phyloP scores from a whole-genome alignment of 2,329 filamentous ascomycete species.

The Beauveria pseudobassiana region DNA sequence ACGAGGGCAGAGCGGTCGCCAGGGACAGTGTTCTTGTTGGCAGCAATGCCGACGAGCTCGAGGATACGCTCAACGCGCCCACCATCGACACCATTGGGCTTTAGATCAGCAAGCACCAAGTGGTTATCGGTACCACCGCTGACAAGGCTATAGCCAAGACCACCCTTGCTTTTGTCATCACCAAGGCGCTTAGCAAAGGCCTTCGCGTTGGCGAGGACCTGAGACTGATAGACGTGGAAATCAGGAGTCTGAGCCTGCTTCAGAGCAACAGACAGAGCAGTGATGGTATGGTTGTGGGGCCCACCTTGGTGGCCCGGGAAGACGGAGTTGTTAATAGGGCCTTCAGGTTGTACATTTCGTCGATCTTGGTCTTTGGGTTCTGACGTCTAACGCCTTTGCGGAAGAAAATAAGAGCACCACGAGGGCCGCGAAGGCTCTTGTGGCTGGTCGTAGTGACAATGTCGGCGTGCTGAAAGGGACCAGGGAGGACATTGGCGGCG shows the following conservation, averaged over 20 bases:
- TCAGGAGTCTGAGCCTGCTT: slow-evolving; percentile 87
- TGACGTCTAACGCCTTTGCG: slow-evolving; percentile 80
- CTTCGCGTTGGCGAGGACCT: slow-evolving; percentile 86
- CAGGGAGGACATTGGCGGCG: slow-evolving; percentile 82
- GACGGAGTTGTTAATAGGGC: slow-evolving; percentile 89
- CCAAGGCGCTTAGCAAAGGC: slow-evolving; percentile 66
- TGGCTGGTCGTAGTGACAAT: slow-evolving; percentile 97
- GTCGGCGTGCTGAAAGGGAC: slow-evolving; percentile 83
- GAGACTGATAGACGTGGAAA: slow-evolving; percentile 87
- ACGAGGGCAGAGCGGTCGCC: slow-evolving; percentile 91
- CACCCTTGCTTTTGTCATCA: slow-evolving; percentile 63
- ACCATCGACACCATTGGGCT: slow-evolving; percentile 80
- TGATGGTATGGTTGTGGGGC: slow-evolving; percentile 98
- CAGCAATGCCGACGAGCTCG: slow-evolving; percentile 89
- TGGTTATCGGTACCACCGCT: slow-evolving; percentile 96
- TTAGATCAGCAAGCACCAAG: slow-evolving; percentile 86
- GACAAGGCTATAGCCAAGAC: slow-evolving; percentile 80
- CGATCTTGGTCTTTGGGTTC: slow-evolving; percentile 77
- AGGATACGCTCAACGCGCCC: slow-evolving; percentile 83
- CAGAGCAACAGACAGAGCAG: slow-evolving; percentile 84
- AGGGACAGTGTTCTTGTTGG: slow-evolving; percentile 98
- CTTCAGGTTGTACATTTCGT: slow-evolving; percentile 81
- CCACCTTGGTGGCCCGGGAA: slow-evolving; percentile 98
- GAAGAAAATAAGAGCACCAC: slow-evolving; percentile 98
- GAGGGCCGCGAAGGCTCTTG: slow-evolving; percentile 90